Conservation (phyloP, 495 filamentous ascomycete species). For the Parmelia sp. region DNA sequence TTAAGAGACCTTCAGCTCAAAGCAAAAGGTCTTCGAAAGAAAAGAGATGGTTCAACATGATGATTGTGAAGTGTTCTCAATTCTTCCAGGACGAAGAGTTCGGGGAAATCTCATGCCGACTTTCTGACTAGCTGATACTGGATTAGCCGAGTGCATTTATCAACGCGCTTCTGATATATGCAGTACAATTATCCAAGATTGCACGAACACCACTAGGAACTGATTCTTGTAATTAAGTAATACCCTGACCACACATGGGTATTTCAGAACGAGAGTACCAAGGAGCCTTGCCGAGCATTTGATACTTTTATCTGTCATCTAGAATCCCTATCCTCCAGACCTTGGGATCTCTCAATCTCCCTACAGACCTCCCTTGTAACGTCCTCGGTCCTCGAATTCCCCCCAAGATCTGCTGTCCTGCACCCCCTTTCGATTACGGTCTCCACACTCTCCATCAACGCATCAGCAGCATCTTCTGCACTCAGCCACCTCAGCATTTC, state of each 20-base stretch:
- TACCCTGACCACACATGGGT: too few relatives aligned
- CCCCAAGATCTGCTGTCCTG: constrained; percentile 58
- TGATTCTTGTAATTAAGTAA: neutral
- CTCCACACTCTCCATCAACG: constrained; percentile 54
- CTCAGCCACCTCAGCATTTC: constrained; percentile 66
- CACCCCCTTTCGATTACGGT: constrained; percentile 52
- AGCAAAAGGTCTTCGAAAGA: neutral
- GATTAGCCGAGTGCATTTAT: neutral
- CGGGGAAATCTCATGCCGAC: neutral
- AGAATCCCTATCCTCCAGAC: too few relatives aligned
- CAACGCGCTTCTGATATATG: neutral
- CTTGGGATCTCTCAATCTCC: constrained; percentile 44
- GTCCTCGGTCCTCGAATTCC: constrained; percentile 46
- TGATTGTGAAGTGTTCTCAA: neutral
- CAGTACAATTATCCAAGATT: too few relatives aligned
- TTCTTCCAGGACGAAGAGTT: neutral
- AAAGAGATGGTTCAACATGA: neutral
- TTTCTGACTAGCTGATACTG: neutral
- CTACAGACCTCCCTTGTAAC: constrained; percentile 57
- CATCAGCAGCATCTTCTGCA: constrained; percentile 46
- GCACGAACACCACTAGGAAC: neutral
- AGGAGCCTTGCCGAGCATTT: neutral
- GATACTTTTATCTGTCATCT: neutral
- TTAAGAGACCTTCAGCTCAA: neutral
- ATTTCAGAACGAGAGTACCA: too few relatives aligned